Evolutionary conservation across 2,329 filamentous ascomycete species (phyloP), one percentile per base, ranked within the genome.

Genomic region (Dactylellina sp.): DNA sequence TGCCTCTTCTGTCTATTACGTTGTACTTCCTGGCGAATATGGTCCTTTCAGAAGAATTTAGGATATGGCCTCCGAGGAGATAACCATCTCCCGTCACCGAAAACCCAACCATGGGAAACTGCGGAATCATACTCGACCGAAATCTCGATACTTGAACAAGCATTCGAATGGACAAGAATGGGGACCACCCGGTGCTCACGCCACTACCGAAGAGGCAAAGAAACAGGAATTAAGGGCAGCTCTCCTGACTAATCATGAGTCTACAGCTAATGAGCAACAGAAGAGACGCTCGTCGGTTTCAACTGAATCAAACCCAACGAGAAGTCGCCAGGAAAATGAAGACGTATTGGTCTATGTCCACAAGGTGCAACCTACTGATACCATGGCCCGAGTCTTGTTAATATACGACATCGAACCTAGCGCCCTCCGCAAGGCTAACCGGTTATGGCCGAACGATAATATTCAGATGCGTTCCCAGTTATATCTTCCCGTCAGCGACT

Each of bases 401-500:
- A 91, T 89, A 78, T 99, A 96, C 81, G 90, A 91, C 78, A 98
- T 94, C 80, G 88, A 91, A 75, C 89, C 93, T 64, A 90, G 93
- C 52, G 86, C 90, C 1, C 89, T 99, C 76, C 87, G 92, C 70
- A 95, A 91, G 80, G 89, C 92, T 40, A 99, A 99, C 80, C 88
- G 95, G 9, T 88, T 99, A 79, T 99, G 95, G 95, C 92, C 93
- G 5, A 92, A 93, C 76, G 95, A 98, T 80, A 92, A 88, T 75
- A 90, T 98, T 37, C 94, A 97, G 80, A 88, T 89, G 52, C 89
- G 93, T 71, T 91, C 91, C 78, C 89, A 88, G 76, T 85, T 99
- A 14, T 86, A 93, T 7, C 83, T 99, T 59, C 95, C 95, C 0
- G 92, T 98, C 2, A 93, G 97, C 80, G 90, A 92, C 42, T 98